These are phyloP conservation scores for Recurvomyces mirabilis DNA, from an alignment of 495 filamentous ascomycete genomes.

Conservation along the genomic window DNA sequence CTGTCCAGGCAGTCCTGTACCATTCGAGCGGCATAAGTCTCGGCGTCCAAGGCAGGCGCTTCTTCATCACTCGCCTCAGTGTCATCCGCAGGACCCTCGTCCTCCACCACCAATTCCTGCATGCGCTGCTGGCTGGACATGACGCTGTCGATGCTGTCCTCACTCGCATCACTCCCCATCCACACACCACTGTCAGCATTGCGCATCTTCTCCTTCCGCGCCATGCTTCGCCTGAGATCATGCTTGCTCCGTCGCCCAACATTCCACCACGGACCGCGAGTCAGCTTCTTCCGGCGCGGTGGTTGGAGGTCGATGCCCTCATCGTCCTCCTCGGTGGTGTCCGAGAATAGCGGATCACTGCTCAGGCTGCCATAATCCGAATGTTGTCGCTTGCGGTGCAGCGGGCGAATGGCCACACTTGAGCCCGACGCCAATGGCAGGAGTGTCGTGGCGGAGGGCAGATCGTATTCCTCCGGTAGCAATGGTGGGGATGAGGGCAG, in stretches of 20 bases:
- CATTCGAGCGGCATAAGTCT: conserved; percentile 3
- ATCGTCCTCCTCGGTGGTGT: conserved; percentile 6
- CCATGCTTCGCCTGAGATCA: conserved; percentile 28
- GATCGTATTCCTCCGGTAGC: conserved; percentile 5
- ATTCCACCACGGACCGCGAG: conserved; percentile 19
- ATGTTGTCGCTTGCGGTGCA: conserved; percentile 3
- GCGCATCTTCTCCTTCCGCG: conserved; percentile 47
- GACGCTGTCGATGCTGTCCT: conserved; percentile 17
- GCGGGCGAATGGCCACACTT: not conserved
- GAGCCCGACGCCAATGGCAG: not conserved
- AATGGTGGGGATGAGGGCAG: conserved; percentile 15
- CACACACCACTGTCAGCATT: conserved; percentile 75
- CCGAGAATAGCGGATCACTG: conserved; percentile 22
- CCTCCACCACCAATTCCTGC: conserved; percentile 12
- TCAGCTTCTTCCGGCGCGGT: conserved; percentile 11
- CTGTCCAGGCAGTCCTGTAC: conserved; percentile 48
- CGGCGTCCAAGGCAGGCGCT: conserved; percentile 10
- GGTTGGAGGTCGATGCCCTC: not conserved
- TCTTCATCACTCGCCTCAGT: conserved; percentile 32
- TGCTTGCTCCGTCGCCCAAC: not conserved
- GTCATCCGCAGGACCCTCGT: conserved; percentile 11
- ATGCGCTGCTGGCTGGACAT: conserved; percentile 6
- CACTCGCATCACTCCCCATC: conserved; percentile 54
- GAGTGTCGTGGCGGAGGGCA: not conserved
- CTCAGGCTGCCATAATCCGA: conserved; percentile 14